Evolutionary conservation across 2,329 filamentous ascomycete species (phyloP).

Genomic region (Lizonia empirigonia): DNA sequence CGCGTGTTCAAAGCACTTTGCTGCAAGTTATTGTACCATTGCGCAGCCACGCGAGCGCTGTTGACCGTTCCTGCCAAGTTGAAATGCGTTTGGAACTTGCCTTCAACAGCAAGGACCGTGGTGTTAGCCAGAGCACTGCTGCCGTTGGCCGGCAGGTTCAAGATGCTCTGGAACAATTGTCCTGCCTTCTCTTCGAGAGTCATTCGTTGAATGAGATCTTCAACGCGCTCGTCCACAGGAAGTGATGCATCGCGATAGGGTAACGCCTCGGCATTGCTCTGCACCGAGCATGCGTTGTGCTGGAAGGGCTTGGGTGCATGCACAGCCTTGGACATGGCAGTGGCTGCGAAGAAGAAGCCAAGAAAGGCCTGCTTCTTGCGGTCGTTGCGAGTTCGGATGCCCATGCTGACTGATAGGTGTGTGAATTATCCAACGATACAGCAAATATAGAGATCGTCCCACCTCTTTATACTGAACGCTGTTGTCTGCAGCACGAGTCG

Average conservation of each 20-base stretch:
- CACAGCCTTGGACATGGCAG: slow-evolving; percentile 10
- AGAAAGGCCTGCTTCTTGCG: slow-evolving; percentile 14
- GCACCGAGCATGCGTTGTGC: slow-evolving; percentile 10
- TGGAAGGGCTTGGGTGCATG: slow-evolving; percentile 1
- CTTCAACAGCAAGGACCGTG: slow-evolving; percentile 43
- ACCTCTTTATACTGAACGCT: slow-evolving; percentile 9
- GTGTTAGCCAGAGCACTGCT: slow-evolving; percentile 35
- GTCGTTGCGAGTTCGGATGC: slow-evolving; percentile 5
- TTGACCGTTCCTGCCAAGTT: slow-evolving; percentile 54
- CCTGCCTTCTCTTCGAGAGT: slow-evolving; percentile 57
- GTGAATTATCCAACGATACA: not conserved
- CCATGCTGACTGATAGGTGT: slow-evolving; percentile 3
- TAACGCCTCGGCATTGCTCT: slow-evolving; percentile 12
- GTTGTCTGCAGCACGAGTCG: not conserved
- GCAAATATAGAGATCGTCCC: not conserved
- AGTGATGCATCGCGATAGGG: slow-evolving; percentile 48
- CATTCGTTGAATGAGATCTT: slow-evolving; percentile 55
- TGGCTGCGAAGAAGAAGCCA: slow-evolving; percentile 12
- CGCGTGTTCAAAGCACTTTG: slow-evolving; percentile 52
- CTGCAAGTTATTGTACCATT: slow-evolving; percentile 54
- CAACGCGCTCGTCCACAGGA: slow-evolving; percentile 54
- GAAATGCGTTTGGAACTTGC: slow-evolving; percentile 54
- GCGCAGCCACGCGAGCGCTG: slow-evolving; percentile 45
- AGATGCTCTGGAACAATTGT: slow-evolving; percentile 54
- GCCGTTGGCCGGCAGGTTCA: slow-evolving; percentile 42